Conservation (phyloP, 495 filamentous ascomycete genomes). For the Tuber aestivum region DNA sequence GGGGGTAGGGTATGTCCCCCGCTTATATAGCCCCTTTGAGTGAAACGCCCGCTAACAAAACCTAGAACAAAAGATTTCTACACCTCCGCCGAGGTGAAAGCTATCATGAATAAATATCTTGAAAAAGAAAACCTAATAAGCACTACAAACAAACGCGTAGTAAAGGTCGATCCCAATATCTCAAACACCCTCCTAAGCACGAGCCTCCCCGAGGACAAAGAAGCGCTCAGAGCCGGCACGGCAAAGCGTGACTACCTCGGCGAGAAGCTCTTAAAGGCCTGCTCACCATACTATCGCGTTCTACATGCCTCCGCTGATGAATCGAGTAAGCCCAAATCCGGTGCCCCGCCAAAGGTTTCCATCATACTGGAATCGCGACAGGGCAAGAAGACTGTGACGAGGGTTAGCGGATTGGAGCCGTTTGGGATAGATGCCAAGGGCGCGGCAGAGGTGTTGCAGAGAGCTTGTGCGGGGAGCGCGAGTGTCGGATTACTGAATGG, state of each 20-base stretch:
- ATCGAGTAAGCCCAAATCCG: conserved; percentile 57
- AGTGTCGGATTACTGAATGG: conserved; percentile 59
- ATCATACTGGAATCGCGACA: conserved; percentile 59
- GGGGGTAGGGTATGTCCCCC: conserved; percentile 19
- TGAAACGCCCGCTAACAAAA: background rate
- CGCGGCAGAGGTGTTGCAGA: conserved; percentile 64
- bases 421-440: conserved; percentile 57
- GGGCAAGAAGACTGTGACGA: conserved; percentile 65
- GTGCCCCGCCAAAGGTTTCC: conserved; percentile 54
- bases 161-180: conserved; percentile 59
- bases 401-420: conserved; percentile 57
- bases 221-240: conserved; percentile 55
- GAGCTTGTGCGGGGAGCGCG: conserved; percentile 64
- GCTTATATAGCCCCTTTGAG: background rate
- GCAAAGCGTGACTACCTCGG: conserved; percentile 60
- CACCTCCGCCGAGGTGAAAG: conserved; percentile 44
- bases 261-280: conserved; percentile 54
- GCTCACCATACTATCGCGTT: conserved; percentile 54
- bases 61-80: conserved; percentile 50
- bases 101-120: conserved; percentile 51
- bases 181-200: conserved; percentile 56
- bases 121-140: conserved; percentile 50
- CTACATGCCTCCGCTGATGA: conserved; percentile 48
- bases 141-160: conserved; percentile 57
- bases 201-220: conserved; percentile 50